These are phyloP conservation scores for Trichoderma simmonsii DNA, from an alignment of 2,329 filamentous ascomycete genomes.

Conservation along the genomic window DNA sequence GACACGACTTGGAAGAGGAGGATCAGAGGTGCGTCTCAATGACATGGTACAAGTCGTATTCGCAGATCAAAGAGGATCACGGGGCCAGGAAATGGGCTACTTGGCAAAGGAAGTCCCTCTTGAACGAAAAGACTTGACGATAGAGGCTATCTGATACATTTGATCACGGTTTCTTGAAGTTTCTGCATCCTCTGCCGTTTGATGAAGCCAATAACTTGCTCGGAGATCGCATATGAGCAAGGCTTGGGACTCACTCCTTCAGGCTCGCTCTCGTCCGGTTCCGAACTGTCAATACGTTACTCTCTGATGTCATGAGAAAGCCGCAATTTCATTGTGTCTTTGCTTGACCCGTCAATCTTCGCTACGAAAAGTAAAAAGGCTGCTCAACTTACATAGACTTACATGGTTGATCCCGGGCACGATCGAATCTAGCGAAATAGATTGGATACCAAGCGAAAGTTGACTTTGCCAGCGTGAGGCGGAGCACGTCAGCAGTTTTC, in stretches of 20 bases:
- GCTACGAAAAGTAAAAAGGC: not conserved
- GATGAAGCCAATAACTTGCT: not conserved
- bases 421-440: not conserved
- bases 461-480: not conserved
- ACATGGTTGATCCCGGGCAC: not conserved
- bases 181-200: not conserved
- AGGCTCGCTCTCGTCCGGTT: not conserved
- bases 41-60: conserved; percentile 9
- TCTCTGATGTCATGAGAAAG: not conserved
- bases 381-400: not conserved
- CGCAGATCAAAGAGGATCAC: not conserved
- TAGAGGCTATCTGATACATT: not conserved
- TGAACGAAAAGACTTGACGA: not conserved
- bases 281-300: not conserved
- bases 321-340: not conserved
- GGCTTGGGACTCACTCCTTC: not conserved
- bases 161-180: not conserved
- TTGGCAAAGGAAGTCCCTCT: not conserved
- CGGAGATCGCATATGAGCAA: not conserved
- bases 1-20: conserved; percentile 12
- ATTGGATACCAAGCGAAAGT: conserved; percentile 16
- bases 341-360: not conserved
- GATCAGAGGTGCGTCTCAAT: conserved; percentile 5
- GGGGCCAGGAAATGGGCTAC: not conserved
- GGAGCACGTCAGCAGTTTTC: not conserved